Percentiles rank a stretch among this genome's conserved stretches.
phyloP scores from a whole-genome alignment of 1,284 basidiomycete species.

The Vanrija sp. region DNA sequence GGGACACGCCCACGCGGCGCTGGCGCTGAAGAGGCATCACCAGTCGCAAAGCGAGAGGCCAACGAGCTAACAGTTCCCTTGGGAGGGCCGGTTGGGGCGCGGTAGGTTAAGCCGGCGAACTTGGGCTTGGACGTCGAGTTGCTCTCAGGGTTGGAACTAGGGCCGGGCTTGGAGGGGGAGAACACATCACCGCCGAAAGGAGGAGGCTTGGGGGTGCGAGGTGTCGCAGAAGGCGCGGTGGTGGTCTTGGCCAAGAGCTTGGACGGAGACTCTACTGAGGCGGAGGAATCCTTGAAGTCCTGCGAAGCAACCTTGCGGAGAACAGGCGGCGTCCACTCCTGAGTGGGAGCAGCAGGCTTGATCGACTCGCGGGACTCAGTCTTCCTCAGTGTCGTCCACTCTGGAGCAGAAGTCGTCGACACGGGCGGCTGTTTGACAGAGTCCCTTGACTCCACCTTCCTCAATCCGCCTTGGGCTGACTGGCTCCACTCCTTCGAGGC shows the following conservation, averaged over 20 bases:
- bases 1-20: conserved; percentile 9
- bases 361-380: not conserved
- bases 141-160: not conserved
- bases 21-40: not conserved
- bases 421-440: too few relatives aligned
- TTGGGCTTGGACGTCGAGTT: conserved; percentile 7
- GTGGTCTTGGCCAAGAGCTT: not conserved
- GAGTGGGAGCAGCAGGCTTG: not conserved
- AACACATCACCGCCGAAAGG: conserved; percentile 4
- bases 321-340: too few relatives aligned
- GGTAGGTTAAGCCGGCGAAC: conserved; percentile 12
- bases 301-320: not conserved
- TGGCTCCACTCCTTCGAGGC: too few relatives aligned
- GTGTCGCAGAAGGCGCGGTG: not conserved
- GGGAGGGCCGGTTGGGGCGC: conserved; percentile 16
- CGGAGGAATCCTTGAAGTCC: not conserved
- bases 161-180: conserved; percentile 3
- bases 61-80: conserved; percentile 14
- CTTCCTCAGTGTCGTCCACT: not conserved
- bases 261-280: not conserved
- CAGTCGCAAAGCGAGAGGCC: conserved; percentile 13
- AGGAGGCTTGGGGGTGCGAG: not conserved
- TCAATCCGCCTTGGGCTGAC: too few relatives aligned
- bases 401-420: not conserved
- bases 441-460: too few relatives aligned